Evolutionary conservation across 2,329 filamentous ascomycete genomes (phyloP).

Genomic region (Fusarium annulatum): DNA sequence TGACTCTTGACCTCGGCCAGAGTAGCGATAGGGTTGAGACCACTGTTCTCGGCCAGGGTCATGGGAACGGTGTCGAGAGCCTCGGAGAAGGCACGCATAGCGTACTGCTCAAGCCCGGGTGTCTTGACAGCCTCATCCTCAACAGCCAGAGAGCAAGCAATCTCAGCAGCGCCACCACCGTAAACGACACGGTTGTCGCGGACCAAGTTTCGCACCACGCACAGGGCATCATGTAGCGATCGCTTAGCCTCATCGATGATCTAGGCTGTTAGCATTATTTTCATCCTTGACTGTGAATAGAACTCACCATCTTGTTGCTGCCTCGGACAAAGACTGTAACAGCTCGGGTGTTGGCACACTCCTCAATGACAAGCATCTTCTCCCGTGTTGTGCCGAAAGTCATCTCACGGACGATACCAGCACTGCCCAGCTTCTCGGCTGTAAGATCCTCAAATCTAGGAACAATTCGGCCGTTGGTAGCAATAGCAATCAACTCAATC

Average conservation of each 20-base stretch:
- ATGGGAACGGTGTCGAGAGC: constrained; percentile 94
- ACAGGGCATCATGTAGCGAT: constrained; percentile 95
- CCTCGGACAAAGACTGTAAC: constrained; percentile 97
- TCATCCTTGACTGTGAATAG: not conserved
- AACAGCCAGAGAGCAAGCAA: constrained; percentile 95
- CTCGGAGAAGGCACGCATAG: constrained; percentile 97
- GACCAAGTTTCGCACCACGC: constrained; percentile 96
- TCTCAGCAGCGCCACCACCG: constrained; percentile 94
- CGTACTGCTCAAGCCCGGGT: constrained; percentile 97
- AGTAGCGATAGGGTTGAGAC: constrained; percentile 94
- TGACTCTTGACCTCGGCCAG: constrained; percentile 95
- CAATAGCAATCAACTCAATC: constrained; percentile 98
- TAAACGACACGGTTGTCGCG: constrained; percentile 97
- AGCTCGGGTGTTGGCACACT: constrained; percentile 96
- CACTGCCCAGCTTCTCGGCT: constrained; percentile 88
- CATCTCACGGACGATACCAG: constrained; percentile 93
- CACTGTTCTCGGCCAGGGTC: constrained; percentile 97
- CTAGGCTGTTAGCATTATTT: constrained; percentile 57
- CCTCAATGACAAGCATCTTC: constrained; percentile 99
- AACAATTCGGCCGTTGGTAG: constrained; percentile 97
- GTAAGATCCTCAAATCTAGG: constrained; percentile 96
- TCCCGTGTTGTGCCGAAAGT: constrained; percentile 96
- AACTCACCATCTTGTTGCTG: constrained; percentile 96
- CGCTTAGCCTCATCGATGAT: constrained; percentile 99
- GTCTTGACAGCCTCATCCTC: constrained; percentile 96